phyloP scores from a whole-genome alignment of 768 basidiomycete genomes.

The Lanmaoa pseudosensibilis region DNA sequence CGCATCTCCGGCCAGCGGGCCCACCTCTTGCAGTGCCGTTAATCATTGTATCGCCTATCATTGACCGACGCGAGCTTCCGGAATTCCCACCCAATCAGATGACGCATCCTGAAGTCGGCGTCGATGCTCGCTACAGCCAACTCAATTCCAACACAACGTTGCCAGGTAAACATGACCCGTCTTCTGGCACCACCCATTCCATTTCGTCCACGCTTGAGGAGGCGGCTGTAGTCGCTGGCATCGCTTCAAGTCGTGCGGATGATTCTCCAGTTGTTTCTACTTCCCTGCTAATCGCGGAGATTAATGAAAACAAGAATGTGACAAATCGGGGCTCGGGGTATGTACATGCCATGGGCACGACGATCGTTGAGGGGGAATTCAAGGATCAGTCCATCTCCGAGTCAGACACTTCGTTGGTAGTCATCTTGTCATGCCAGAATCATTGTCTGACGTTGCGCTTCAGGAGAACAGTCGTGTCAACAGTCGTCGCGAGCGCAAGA shows the following conservation, averaged over 20 bases:
- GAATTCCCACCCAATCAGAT: neutral
- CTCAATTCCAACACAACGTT: neutral
- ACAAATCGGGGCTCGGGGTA: neutral
- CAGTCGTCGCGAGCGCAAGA: neutral
- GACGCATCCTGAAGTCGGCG: neutral
- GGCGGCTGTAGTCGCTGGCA: neutral
- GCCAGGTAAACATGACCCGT: neutral
- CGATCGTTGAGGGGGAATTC: neutral
- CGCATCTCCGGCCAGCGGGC: neutral
- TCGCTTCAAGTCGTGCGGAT: neutral
- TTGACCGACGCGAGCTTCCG: neutral
- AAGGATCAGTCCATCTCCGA: neutral
- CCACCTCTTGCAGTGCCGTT: neutral
- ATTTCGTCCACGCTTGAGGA: neutral
- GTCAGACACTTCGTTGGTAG: constrained; percentile 8
- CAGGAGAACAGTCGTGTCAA: constrained; percentile 1
- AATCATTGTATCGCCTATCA: constrained; percentile 1
- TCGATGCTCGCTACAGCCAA: neutral
- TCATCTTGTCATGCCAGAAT: neutral
- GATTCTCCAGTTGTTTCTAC: neutral
- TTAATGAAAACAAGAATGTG: neutral
- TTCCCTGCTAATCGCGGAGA: neutral
- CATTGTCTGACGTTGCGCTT: neutral
- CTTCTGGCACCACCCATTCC: neutral
- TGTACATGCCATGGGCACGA: neutral